These are phyloP conservation scores for Talaromyces sp. DNA, from an alignment of 2,329 filamentous ascomycete genomes.

Conservation along the genomic window DNA sequence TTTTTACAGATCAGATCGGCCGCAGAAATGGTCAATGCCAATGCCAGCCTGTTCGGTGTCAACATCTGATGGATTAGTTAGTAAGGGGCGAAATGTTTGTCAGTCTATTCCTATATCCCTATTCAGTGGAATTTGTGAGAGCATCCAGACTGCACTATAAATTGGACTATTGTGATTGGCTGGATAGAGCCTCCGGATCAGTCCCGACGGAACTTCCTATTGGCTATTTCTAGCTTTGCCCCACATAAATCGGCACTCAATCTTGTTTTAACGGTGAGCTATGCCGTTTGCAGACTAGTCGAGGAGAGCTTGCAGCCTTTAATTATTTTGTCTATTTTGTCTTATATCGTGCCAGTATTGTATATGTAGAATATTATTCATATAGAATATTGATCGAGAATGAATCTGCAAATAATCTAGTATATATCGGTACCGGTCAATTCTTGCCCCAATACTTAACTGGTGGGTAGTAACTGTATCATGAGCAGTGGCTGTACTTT, in stretches of 20 bases:
- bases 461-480: no score
- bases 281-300: neutral
- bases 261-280: constrained; percentile 6
- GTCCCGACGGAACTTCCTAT: neutral
- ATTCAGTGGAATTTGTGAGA: neutral
- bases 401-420: no score
- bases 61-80: neutral
- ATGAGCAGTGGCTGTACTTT: no score
- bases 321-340: neutral
- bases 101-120: neutral
- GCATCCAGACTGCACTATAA: no score
- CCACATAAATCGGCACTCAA: neutral
- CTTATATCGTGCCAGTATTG: neutral
- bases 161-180: neutral
- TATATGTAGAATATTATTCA: neutral
- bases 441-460: no score
- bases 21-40: neutral
- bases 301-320: neutral
- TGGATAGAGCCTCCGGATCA: neutral
- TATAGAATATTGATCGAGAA: no score
- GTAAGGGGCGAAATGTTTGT: no score
- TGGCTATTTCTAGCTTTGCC: neutral
- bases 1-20: no score
- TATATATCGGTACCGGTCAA: no score
- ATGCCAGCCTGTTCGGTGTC: neutral